A percentile compares a stretch with the other conserved stretches of the same genome.
Evolutionary conservation across 495 filamentous ascomycete genomes (phyloP).

Genomic region (Aspergillus campestris): DNA sequence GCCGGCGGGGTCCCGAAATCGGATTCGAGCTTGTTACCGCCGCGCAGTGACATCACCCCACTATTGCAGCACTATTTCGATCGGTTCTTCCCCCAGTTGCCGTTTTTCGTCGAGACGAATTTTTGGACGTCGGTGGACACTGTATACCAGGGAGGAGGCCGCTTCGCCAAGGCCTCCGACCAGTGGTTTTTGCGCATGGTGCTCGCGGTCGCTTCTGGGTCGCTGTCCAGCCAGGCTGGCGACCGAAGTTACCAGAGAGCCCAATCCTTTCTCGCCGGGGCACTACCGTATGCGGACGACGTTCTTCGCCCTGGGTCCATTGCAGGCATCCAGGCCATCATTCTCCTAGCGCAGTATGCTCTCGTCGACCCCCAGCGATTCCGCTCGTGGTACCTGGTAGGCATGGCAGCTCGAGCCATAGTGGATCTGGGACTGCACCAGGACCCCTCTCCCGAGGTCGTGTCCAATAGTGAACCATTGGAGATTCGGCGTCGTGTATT

Average conservation of each 20-base stretch:
- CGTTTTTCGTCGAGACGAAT: constrained; percentile 65
- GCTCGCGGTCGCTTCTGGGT: constrained; percentile 66
- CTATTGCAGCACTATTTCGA: constrained; percentile 76
- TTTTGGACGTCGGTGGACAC: constrained; percentile 71
- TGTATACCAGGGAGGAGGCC: constrained; percentile 58
- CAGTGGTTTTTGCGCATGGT: constrained; percentile 85
- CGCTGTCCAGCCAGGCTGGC: constrained; percentile 57
- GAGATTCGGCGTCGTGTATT: constrained; percentile 74
- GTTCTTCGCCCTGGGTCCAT: constrained; percentile 78
- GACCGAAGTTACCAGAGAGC: constrained; percentile 59
- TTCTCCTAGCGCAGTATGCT: constrained; percentile 79
- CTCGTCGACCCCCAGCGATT: constrained; percentile 83
- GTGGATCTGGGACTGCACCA: constrained; percentile 87
- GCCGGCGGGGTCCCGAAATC: constrained; percentile 54
- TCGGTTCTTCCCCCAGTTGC: constrained; percentile 69
- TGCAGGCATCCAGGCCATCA: constrained; percentile 71
- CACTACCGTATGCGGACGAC: constrained; percentile 64
- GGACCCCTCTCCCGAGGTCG: constrained; percentile 61
- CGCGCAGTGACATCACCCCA: constrained; percentile 51
- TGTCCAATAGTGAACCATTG: constrained; percentile 52
- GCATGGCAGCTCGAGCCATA: constrained; percentile 74
- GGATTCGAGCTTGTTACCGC: constrained; percentile 51
- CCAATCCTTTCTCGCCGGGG: constrained; percentile 56
- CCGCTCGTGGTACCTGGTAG: constrained; percentile 83
- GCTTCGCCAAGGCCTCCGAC: constrained; percentile 60